Evolutionary conservation across 805 yeast genomes (phyloP).

Genomic region (Suhomyces sp.): DNA sequence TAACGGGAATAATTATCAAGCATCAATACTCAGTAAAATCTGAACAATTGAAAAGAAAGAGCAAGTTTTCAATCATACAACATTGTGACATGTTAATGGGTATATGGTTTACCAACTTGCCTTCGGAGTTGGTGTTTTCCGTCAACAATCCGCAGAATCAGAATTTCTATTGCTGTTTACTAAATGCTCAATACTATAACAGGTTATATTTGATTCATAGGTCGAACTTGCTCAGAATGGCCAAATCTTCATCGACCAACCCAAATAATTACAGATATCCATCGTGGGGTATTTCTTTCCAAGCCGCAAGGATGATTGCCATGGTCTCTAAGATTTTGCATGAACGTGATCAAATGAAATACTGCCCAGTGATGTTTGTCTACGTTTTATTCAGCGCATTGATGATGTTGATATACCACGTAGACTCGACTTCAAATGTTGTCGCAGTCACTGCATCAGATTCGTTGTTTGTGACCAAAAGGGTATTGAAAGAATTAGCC

Average conservation of each 20-base stretch:
- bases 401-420: constrained; percentile 70
- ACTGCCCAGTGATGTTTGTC: constrained; percentile 57
- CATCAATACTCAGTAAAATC: constrained; percentile 72
- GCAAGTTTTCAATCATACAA: constrained; percentile 47
- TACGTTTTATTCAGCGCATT: constrained; percentile 62
- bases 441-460: constrained; percentile 44
- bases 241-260: constrained; percentile 36
- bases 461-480: constrained; percentile 35
- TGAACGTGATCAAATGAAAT: constrained; percentile 47
- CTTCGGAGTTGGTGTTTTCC: constrained; percentile 60
- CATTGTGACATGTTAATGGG: constrained; percentile 77
- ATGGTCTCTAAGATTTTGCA: constrained; percentile 56
- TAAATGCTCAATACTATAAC: constrained; percentile 70
- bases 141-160: constrained; percentile 53
- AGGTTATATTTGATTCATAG: constrained; percentile 70
- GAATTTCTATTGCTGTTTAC: constrained; percentile 53
- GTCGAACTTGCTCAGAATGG: constrained; percentile 57
- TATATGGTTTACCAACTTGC: constrained; percentile 68
- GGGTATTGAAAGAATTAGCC: constrained; percentile 37
- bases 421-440: constrained; percentile 41
- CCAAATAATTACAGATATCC: constrained; percentile 53
- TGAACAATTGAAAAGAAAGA: constrained; percentile 48
- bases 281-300: constrained; percentile 79
- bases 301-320: constrained; percentile 74
- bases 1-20: constrained; percentile 64